Evolutionary conservation across 192 early-diverging fungal genomes (phyloP).

Genomic region (Pilobolus umbonatus): DNA sequence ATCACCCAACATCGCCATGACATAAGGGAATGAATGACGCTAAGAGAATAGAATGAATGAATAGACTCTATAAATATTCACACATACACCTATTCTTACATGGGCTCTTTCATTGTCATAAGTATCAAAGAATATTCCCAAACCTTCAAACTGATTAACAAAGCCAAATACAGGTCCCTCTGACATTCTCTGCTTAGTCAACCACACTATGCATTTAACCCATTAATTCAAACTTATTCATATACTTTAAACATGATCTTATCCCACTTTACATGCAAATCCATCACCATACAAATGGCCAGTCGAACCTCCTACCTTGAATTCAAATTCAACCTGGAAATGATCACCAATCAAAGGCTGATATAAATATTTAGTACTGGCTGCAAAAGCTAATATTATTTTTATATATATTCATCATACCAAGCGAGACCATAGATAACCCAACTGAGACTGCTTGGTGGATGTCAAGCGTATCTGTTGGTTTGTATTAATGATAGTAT

Average conservation of each 20-base stretch:
- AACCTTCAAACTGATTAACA: conserved; percentile 79
- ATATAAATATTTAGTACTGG: conserved; percentile 18
- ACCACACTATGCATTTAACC: conserved; percentile 58
- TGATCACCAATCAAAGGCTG: conserved; percentile 58
- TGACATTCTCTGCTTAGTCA: conserved; percentile 67
- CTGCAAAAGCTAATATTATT: too few relatives aligned
- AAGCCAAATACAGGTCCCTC: conserved; percentile 86
- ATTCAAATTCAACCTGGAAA: conserved; percentile 91
- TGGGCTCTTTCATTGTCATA: conserved; percentile 74
- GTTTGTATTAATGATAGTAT: conserved; percentile 85
- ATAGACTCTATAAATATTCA: neutral
- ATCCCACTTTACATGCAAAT: conserved; percentile 58
- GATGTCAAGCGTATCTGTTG: conserved; percentile 80
- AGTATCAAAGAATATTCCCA: conserved; percentile 96
- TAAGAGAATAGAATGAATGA: neutral
- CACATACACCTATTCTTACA: conserved; percentile 27
- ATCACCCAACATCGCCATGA: conserved; percentile 92
- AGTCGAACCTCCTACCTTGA: conserved; percentile 74
- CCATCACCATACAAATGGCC: conserved; percentile 87
- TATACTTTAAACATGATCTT: neutral
- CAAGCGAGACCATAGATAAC: conserved; percentile 74
- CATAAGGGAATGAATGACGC: conserved; percentile 74
- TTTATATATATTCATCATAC: conserved; percentile 32
- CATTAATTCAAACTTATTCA: neutral
- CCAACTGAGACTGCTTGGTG: conserved; percentile 72